Percentiles rank a stretch among this genome's conserved stretches.
Conservation (phyloP, 148 eudicot species). For the Diospyros lotus region DNA sequence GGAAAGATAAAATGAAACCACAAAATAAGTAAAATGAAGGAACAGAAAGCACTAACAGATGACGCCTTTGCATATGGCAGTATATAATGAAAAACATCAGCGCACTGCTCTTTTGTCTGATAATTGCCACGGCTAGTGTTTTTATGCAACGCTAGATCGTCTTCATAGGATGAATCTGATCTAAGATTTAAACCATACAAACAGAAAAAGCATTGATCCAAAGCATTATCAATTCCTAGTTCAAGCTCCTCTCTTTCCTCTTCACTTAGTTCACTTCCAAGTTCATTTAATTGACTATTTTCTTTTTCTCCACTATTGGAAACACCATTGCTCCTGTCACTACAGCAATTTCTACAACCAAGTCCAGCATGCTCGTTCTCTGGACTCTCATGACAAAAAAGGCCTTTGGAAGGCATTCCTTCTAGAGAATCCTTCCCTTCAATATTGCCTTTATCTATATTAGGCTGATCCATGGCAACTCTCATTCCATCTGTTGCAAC, state of each 20-base stretch:
- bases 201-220: constrained; percentile 95
- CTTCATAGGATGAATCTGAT: constrained; percentile 81
- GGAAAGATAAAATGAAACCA: neutral
- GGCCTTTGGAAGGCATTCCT: constrained; percentile 18
- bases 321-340: constrained; percentile 16
- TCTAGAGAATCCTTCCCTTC: constrained; percentile 23
- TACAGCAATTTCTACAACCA: constrained; percentile 20
- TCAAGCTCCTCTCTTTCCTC: constrained; percentile 97
- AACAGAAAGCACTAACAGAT: constrained; percentile 53
- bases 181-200: constrained; percentile 90
- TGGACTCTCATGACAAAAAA: constrained; percentile 26
- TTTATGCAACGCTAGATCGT: constrained; percentile 73
- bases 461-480: constrained; percentile 16
- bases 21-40: constrained; percentile 7
- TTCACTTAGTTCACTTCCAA: constrained; percentile 49
- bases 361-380: constrained; percentile 19
- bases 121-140: constrained; percentile 90
- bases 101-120: constrained; percentile 98
- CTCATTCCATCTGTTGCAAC: constrained; percentile 22
- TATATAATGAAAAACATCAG: constrained; percentile 93
- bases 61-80: constrained; percentile 96
- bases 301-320: constrained; percentile 30
- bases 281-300: constrained; percentile 26
- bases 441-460: constrained; percentile 14
- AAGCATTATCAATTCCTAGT: constrained; percentile 72